Conservation (phyloP, 2,329 filamentous ascomycete genomes). For the Ophiocordyceps camponoti-leonardi region DNA sequence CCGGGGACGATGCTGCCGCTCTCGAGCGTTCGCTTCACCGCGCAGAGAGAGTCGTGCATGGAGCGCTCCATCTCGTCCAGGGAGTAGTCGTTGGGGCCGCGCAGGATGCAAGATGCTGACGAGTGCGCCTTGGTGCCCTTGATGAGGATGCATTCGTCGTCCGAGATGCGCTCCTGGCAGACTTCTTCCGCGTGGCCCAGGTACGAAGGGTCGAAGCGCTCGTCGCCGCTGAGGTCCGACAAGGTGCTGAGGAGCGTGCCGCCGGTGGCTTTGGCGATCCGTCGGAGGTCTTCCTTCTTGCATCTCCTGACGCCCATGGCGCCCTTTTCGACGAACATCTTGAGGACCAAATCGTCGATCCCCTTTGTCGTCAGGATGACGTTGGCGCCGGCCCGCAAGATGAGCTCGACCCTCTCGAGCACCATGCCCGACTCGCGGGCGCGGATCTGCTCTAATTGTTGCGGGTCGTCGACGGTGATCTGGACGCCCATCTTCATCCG, state of each 20-base stretch:
- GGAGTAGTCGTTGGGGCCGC: conserved; percentile 88
- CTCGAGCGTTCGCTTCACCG: conserved; percentile 92
- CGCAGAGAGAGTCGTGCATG: conserved; percentile 88
- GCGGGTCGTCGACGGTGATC: conserved; percentile 92
- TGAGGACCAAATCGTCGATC: conserved; percentile 89
- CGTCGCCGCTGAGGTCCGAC: conserved; percentile 92
- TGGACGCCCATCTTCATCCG: conserved; percentile 98
- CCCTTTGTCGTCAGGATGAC: conserved; percentile 95
- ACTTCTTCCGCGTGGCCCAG: conserved; percentile 90
- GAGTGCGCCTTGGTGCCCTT: conserved; percentile 92
- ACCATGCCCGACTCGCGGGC: conserved; percentile 86
- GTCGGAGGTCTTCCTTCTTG: conserved; percentile 94
- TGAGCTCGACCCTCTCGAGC: conserved; percentile 88
- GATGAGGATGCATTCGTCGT: conserved; percentile 94
- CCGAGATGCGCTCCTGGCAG: conserved; percentile 93
- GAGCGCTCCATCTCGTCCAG: conserved; percentile 99
- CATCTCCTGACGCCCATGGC: conserved; percentile 92
- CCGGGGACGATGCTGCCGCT: conserved; percentile 94
- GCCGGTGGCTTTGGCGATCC: conserved; percentile 91
- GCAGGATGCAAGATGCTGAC: conserved; percentile 88
- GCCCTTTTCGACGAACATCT: conserved; percentile 85
- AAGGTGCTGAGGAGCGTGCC: conserved; percentile 85
- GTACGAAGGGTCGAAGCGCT: conserved; percentile 83
- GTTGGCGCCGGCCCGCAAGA: conserved; percentile 91
- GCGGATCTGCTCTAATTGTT: conserved; percentile 93